These are phyloP conservation scores for Lichtheimia hyalospora DNA, from an alignment of 371 early-diverging fungal species.

Conservation along the genomic window DNA sequence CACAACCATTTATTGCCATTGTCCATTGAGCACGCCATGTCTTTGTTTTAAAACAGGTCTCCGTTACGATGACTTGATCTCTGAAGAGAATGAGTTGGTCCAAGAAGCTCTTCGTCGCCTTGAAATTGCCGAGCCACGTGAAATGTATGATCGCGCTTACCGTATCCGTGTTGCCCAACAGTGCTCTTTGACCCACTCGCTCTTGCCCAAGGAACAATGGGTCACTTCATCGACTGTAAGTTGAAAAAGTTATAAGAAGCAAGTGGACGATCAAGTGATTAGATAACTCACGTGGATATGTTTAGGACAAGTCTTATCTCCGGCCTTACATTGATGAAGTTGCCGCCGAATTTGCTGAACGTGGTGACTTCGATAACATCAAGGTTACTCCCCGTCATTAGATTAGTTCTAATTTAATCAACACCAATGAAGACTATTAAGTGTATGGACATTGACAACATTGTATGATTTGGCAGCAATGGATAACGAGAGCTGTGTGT, in stretches of 20 bases:
- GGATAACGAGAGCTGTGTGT: too few species aligned
- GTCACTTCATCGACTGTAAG: slow-evolving; percentile 75
- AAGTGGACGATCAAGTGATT: too few species aligned
- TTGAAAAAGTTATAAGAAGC: too few species aligned
- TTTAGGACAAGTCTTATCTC: slow-evolving; percentile 71
- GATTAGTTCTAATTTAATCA: neutral
- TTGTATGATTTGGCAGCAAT: too few species aligned
- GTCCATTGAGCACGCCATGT: too few species aligned
- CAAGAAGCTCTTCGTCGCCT: slow-evolving; percentile 89
- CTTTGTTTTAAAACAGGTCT: slow-evolving; percentile 60
- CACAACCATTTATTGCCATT: neutral
- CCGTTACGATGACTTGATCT: slow-evolving; percentile 88
- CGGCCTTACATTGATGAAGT: slow-evolving; percentile 84
- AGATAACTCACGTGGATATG: neutral
- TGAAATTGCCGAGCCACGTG: slow-evolving; percentile 61
- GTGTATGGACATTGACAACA: too few species aligned
- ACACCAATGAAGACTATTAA: too few species aligned
- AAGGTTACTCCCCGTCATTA: slow-evolving; percentile 42
- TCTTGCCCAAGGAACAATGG: slow-evolving; percentile 75
- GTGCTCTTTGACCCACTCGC: slow-evolving; percentile 69
- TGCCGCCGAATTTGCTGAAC: slow-evolving; percentile 80
- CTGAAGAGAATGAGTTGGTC: slow-evolving; percentile 82
- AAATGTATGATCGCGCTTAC: slow-evolving; percentile 75
- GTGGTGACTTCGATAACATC: slow-evolving; percentile 72
- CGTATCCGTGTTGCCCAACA: slow-evolving; percentile 85